Evolutionary conservation across 192 early-diverging fungal genomes (phyloP).

Genomic region (Coemansia asiatica): DNA sequence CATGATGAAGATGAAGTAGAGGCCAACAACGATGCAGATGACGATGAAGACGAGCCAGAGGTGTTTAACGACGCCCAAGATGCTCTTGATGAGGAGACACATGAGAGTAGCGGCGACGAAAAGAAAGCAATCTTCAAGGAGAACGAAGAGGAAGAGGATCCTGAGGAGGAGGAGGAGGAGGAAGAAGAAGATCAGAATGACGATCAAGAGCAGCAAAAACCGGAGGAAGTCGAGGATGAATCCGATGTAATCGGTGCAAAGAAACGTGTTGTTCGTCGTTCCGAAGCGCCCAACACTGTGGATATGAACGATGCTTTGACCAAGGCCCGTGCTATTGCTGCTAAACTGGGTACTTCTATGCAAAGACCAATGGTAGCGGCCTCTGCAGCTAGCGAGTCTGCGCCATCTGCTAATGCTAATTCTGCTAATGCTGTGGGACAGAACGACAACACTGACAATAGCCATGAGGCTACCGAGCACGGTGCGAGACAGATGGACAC

Average conservation of each 20-base stretch:
- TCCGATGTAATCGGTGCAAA: not conserved
- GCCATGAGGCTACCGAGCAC: no score
- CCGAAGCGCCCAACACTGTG: slow-evolving; percentile 19
- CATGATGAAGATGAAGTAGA: slow-evolving; percentile 1
- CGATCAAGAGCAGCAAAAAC: not conserved
- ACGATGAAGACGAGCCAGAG: slow-evolving; percentile 5
- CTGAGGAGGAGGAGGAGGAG: no score
- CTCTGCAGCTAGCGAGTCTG: no score
- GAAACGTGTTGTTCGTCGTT: not conserved
- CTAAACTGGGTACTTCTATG: slow-evolving; percentile 53
- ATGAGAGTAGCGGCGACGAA: no score
- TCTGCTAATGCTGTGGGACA: not conserved
- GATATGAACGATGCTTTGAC: slow-evolving; percentile 68
- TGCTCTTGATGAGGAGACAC: no score
- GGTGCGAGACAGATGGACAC: not conserved
- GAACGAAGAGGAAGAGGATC: no score
- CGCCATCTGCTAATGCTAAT: not conserved
- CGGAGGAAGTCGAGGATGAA: not conserved
- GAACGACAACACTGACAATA: not conserved
- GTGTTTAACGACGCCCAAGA: not conserved
- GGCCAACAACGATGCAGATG: not conserved
- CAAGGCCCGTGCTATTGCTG: slow-evolving; percentile 78
- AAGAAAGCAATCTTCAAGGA: no score
- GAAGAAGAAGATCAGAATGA: not conserved
- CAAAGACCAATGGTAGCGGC: slow-evolving; percentile 14